phyloP scores from a whole-genome alignment of 148 eudicot species.

The Suaeda aralocaspica region DNA sequence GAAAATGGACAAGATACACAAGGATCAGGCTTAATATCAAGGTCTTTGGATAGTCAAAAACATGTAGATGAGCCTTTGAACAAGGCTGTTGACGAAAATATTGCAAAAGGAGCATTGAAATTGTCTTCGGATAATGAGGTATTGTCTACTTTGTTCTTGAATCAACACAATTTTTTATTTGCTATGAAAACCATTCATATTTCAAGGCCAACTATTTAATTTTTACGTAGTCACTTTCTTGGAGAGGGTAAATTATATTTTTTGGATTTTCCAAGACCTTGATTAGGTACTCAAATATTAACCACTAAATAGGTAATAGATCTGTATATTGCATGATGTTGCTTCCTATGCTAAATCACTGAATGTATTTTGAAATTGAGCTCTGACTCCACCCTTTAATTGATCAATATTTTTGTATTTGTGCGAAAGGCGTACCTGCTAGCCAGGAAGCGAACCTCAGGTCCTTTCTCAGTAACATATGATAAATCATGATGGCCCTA shows the following conservation, averaged over 20 bases:
- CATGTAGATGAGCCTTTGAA: conserved; percentile 47
- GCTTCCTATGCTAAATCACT: background rate
- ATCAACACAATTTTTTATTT: background rate
- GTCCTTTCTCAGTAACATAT: no score
- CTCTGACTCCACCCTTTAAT: background rate
- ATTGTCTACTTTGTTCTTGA: conserved; percentile 10
- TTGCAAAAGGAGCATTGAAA: conserved; percentile 36
- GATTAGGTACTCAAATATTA: no score
- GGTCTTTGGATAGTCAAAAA: conserved; percentile 49
- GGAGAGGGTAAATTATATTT: background rate
- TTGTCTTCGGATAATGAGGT: conserved; percentile 62
- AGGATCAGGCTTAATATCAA: conserved; percentile 25
- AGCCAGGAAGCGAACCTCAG: no score
- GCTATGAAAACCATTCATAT: no score
- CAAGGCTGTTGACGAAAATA: conserved; percentile 49
- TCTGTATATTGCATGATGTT: background rate
- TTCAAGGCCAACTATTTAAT: no score
- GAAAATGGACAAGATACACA: conserved; percentile 53
- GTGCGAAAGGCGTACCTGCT: background rate
- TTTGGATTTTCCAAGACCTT: background rate
- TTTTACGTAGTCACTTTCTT: background rate
- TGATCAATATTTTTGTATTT: background rate
- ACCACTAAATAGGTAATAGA: no score
- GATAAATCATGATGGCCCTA: no score
- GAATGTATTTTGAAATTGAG: background rate